phyloP scores from a whole-genome alignment of 345 rosid species.

The Arabidopsis thaliana region DNA sequence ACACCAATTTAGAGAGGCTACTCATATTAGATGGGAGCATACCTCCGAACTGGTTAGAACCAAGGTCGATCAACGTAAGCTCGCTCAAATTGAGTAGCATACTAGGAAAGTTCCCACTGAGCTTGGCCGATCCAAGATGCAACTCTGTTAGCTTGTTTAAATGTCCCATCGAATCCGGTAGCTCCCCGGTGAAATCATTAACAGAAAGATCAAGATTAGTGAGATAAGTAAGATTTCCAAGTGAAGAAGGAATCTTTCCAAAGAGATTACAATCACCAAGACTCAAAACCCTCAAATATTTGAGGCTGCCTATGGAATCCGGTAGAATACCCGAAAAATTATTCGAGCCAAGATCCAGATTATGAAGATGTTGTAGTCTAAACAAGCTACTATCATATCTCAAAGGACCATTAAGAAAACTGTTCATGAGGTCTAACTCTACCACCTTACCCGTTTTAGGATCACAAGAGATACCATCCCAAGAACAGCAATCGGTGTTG shows the following conservation, averaged over 20 bases:
- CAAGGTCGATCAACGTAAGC: neutral
- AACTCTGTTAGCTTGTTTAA: neutral
- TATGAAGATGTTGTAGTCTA: constrained; percentile 3
- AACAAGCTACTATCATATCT: constrained; percentile 18
- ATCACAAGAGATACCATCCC: constrained; percentile 42
- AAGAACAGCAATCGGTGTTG: constrained; percentile 29
- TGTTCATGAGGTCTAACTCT: neutral
- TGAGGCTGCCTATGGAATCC: constrained; percentile 29
- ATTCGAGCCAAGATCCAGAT: neutral
- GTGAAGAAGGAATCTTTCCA: constrained; percentile 42
- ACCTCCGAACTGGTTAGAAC: constrained; percentile 22
- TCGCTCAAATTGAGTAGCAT: constrained; percentile 23
- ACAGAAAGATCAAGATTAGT: constrained; percentile 33
- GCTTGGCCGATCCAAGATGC: neutral
- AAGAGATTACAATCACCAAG: neutral
- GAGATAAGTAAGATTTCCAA: constrained; percentile 42
- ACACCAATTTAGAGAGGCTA: neutral
- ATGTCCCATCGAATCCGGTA: constrained; percentile 12
- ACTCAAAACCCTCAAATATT: neutral
- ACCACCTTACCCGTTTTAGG: constrained; percentile 19
- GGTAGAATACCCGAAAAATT: constrained; percentile 37
- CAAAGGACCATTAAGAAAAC: constrained; percentile 25
- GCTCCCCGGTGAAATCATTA: constrained; percentile 43
- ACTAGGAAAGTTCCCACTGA: constrained; percentile 10
- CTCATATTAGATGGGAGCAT: constrained; percentile 38